A percentile compares a stretch with the other conserved stretches of the same genome.
These are phyloP conservation scores for Bacidia rubella DNA, from an alignment of 495 filamentous ascomycete species.

Conservation along the genomic window DNA sequence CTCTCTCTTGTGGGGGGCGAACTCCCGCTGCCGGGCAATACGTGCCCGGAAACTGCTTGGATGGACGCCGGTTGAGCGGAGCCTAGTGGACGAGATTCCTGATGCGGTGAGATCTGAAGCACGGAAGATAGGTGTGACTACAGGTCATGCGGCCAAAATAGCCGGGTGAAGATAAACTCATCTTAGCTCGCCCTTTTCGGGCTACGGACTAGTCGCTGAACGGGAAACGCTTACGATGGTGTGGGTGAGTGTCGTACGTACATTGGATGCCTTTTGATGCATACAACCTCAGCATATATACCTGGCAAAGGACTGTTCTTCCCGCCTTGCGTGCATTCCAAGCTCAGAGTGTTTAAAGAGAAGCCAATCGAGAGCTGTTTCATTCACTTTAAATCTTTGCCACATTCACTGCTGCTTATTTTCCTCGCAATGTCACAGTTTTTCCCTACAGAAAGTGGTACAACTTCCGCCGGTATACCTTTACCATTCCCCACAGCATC, in stretches of 20 bases:
- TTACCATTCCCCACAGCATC: no score
- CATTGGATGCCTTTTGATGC: no score
- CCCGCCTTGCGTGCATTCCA: no score
- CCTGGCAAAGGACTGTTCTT: background rate
- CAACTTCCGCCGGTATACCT: no score
- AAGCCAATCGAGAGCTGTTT: no score
- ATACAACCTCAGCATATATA: background rate
- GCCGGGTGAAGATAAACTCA: constrained; percentile 16
- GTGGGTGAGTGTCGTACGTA: no score
- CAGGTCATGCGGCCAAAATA: constrained; percentile 26
- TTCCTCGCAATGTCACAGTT: background rate
- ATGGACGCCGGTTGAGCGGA: constrained; percentile 36
- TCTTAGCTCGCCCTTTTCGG: background rate
- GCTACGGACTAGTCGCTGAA: background rate
- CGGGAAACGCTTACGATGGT: no score
- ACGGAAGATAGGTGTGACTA: constrained; percentile 22
- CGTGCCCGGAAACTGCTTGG: constrained; percentile 43
- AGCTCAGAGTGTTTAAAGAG: no score
- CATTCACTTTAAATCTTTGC: background rate
- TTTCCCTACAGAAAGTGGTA: no score
- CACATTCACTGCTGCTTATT: background rate
- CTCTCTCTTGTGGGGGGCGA: constrained; percentile 39
- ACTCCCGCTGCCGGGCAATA: constrained; percentile 37
- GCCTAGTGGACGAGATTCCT: constrained; percentile 13
- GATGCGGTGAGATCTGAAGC: constrained; percentile 32